Conservation (phyloP, 306 rosid genomes). For the Quercus robur region DNA sequence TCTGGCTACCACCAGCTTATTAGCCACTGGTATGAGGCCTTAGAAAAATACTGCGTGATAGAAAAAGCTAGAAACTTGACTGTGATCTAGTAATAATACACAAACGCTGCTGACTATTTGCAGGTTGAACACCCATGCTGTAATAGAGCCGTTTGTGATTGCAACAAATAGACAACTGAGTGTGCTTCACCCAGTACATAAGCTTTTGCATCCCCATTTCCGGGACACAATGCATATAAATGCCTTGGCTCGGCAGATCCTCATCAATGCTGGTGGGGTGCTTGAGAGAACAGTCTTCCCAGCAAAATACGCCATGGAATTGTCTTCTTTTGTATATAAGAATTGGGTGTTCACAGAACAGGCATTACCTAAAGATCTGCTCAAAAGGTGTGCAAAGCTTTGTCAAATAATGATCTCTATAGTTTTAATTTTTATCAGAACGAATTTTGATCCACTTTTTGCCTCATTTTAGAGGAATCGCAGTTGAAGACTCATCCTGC, state of each 20-base stretch:
- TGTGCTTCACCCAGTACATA: slow-evolving; percentile 74
- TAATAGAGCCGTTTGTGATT: slow-evolving; percentile 86
- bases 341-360: slow-evolving; percentile 83
- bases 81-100: neutral
- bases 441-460: slow-evolving; percentile 1
- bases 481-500: slow-evolving; percentile 47
- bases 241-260: slow-evolving; percentile 83
- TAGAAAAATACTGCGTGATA: neutral
- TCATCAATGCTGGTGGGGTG: slow-evolving; percentile 85
- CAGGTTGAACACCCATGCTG: slow-evolving; percentile 93
- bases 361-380: slow-evolving; percentile 72
- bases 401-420: neutral
- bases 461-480: slow-evolving; percentile 64
- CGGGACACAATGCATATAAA: slow-evolving; percentile 90
- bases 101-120: slow-evolving; percentile 3
- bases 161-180: slow-evolving; percentile 84
- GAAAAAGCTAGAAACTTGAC: neutral
- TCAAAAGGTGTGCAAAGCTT: slow-evolving; percentile 58
- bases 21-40: slow-evolving; percentile 77
- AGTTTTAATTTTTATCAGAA: neutral
- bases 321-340: slow-evolving; percentile 66
- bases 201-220: slow-evolving; percentile 84
- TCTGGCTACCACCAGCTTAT: slow-evolving; percentile 93
- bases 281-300: slow-evolving; percentile 93
- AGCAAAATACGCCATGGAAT: slow-evolving; percentile 71